Evolutionary conservation across 2,329 filamentous ascomycete species (phyloP), one percentile per base, ranked within the genome.

Genomic region (Apiospora phragmitis): DNA sequence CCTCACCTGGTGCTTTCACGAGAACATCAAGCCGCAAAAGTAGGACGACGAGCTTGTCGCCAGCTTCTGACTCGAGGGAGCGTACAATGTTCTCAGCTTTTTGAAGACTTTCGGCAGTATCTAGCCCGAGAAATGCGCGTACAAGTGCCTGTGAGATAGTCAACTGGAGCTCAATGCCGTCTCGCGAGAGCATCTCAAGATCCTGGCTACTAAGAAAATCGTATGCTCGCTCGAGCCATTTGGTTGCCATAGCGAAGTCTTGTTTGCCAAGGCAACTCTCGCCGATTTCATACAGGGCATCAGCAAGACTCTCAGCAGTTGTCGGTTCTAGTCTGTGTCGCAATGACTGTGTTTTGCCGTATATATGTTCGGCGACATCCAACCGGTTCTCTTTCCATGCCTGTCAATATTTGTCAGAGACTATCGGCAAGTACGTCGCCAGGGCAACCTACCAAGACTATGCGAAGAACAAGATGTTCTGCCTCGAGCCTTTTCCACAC

Each of bases 281-380:
- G 4, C 94, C 94, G 51, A 97, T 92, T 71, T 92, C 90, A 73
- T 91, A 93, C 9, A 94, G 84, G 2, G 91, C 82, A 74, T 94
- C 91, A 4, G 90, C 87, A 59, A 95, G 81, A 47, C 83, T 85
- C 78, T 95, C 92, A 1, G 86, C 84, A 1, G 85, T 85, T 2
- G 80, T 72, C 0, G 86, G 79, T 59, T 90, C 85, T 2, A 88
- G 78, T 0, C 68, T 76, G 29, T 76, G 76, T 47, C 75, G 79
- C 12, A 81, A 79, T n/a, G 72, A 81, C 75, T 83, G 81, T 1
- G 89, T 81, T 75, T 93, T 93, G 45, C 80, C 81, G 79, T 92
- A 95, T 85, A 96, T 90, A 79, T 94, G 90, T 69, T 97, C 93
- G 38, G 93, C 93, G 66, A 94, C 87, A 70, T 95, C 92, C 18